Evolutionary conservation across 371 early-diverging fungal genomes (phyloP), one percentile per base, ranked within the genome.

Genomic region (Mortierella sp.): DNA sequence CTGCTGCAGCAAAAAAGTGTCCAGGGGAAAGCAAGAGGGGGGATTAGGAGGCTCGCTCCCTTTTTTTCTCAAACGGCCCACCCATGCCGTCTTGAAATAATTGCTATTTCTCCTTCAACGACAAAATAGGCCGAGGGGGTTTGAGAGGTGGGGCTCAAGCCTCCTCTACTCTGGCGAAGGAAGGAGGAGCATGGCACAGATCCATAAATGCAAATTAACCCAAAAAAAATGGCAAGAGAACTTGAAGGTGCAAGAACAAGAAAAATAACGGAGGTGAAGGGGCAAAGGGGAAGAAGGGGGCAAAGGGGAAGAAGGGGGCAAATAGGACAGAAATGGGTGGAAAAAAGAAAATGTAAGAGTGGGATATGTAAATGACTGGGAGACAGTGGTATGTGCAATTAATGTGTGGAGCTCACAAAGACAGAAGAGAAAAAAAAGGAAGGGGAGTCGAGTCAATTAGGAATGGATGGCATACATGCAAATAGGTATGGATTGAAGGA

Each of bases 141-240:
- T 7, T 2, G 26, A 31, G 29, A 26, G 2, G 16, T 14, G 19
- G 34, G 2, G 58, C 58, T 58, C 58, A 61, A 10, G 10, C 61
- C 61, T 58, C 61, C 22, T 5, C 13, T 0, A 26, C 58, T 14
- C 58, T 31, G 2, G 29, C 5, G 55, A 55, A 29, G 29, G 0
- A 13, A 47, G 31, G 19, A 19, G 6, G 9, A 9, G 24, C 50
- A 50, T 50, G 37, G 61, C 61, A 61, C 61, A 61, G 37, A 61
- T 61, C 48, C 37, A 61, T 34, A 22, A 61, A 37, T 61, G 61
- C 61, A 61, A 29, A 61, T 61, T 37, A 37, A 61, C 61, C 37
- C 22, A 39, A 58, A 6, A 55, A 3, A 48, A 22, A 19, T n/a
- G 8, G 16, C 1, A 61, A 61, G 22, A 61, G 37, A 61, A 34